Conservation (phyloP, 768 basidiomycete species). For the Rhodotorula diobovata region DNA sequence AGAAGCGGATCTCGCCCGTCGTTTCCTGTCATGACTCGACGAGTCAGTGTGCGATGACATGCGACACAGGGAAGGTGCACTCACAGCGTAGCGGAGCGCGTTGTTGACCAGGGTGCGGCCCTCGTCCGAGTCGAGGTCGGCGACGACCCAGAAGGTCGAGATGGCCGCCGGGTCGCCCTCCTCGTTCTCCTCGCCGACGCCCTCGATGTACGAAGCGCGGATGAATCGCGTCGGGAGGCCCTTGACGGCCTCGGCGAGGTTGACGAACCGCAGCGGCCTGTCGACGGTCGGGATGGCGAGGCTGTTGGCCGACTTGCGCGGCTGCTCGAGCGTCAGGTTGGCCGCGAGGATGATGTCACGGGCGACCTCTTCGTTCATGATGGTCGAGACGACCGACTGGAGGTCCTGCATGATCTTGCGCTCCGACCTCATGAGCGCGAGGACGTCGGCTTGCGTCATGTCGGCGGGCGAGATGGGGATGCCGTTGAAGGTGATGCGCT, state of each 20-base stretch:
- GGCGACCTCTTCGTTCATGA: not conserved
- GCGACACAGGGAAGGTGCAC: conserved; percentile 26
- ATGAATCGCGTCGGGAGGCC: not conserved
- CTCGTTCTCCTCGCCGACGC: not conserved
- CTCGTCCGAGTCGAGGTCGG: conserved; percentile 65
- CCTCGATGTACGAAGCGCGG: conserved; percentile 19
- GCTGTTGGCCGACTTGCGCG: not conserved
- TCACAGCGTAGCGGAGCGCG: conserved; percentile 63
- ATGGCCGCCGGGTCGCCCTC: conserved; percentile 18
- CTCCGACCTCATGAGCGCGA: conserved; percentile 6
- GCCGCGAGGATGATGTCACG: conserved; percentile 10
- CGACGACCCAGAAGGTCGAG: conserved; percentile 59
- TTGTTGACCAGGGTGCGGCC: conserved; percentile 61
- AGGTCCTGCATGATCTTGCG: not conserved
- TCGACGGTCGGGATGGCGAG: conserved; percentile 4
- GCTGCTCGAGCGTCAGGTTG: not conserved
- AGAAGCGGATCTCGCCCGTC: conserved; percentile 6
- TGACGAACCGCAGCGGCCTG: conserved; percentile 21
- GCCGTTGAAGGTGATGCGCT: conserved; percentile 15
- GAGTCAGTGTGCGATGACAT: conserved; percentile 48
- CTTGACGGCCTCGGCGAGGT: conserved; percentile 15
- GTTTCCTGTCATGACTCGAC: conserved; percentile 46
- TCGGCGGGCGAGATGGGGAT: not conserved
- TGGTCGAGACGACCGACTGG: too few species aligned
- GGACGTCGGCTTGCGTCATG: not conserved